A percentile compares a stretch with the other conserved stretches of the same genome.
Evolutionary conservation across 2,329 filamentous ascomycete species (phyloP).

Genomic region (Apiospora marii): DNA sequence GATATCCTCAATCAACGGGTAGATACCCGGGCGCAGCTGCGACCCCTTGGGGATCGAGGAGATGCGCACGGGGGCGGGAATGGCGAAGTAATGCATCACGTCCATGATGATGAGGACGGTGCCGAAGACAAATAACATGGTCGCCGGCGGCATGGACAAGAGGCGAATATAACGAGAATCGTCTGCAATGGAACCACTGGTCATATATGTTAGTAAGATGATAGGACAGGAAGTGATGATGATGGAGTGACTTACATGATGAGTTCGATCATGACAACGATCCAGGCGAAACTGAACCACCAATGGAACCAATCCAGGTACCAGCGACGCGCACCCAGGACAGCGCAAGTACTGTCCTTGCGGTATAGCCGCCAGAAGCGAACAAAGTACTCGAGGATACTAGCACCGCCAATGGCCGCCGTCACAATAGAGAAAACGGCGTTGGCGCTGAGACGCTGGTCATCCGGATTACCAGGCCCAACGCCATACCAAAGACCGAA

Average conservation of each 20-base stretch:
- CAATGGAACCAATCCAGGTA: conserved; percentile 65
- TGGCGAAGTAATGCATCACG: conserved; percentile 50
- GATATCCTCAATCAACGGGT: conserved; percentile 61
- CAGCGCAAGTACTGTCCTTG: conserved; percentile 58
- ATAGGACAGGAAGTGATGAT: not conserved
- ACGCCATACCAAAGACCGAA: conserved; percentile 64
- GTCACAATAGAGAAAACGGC: conserved; percentile 59
- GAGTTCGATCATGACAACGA: conserved; percentile 63
- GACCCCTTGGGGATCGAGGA: conserved; percentile 58
- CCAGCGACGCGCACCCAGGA: conserved; percentile 34
- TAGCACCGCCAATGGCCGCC: conserved; percentile 57
- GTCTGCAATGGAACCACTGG: conserved; percentile 5
- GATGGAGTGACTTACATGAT: conserved; percentile 48
- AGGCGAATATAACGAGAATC: conserved; percentile 52
- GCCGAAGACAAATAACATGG: conserved; percentile 60
- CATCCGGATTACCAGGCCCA: conserved; percentile 40
- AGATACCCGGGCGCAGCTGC: conserved; percentile 59
- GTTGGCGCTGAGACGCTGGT: conserved; percentile 34
- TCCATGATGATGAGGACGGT: conserved; percentile 59
- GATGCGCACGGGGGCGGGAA: conserved; percentile 57
- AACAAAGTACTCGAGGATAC: conserved; percentile 60
- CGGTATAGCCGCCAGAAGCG: conserved; percentile 61
- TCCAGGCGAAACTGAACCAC: conserved; percentile 62
- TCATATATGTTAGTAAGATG: not conserved
- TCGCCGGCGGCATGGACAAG: conserved; percentile 58